Base-by-base conservation (phyloP, 2,329 filamentous ascomycete genomes). In the Verticillium klebahnii region DNA sequence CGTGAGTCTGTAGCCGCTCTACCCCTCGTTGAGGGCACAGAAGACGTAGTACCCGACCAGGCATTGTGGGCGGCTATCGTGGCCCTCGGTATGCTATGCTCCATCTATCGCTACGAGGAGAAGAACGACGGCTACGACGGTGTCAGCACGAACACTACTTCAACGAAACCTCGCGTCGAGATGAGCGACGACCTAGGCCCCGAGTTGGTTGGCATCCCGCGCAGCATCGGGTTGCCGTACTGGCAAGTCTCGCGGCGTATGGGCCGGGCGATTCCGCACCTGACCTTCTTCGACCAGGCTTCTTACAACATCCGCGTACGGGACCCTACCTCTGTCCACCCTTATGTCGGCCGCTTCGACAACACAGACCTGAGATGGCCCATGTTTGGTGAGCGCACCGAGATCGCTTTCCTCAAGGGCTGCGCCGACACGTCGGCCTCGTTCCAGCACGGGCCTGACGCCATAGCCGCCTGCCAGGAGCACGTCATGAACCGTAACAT, bases 321-420 rank as follows among this genome's bases (percentile, higher is more conserved):
- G 25, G 80, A 84, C 60, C 74, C 77, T 1, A 81, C 75, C 1
- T 82, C 81, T 0, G 78, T 67, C 0, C 76, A 78, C 52, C 82
- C 82, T 2, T 85, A 84, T 60, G 72, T 83, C 0, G 80, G 76
- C 0, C 72, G 81, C 0, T 82, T 82, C 58, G 80, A 84, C 57
- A 84, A 85, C 58, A 84, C 77, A 17, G 82, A 84, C 54, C 72
- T 84, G 17, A 72, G 82, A 45, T 84, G 82, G 82, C 78, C 81
- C 1, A 79, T 83, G 71, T 84, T 84, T 59, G 80, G 81, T 14
- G 81, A 84, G 64, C 73, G 75, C 23, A 77, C 80, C 0, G 81
- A 84, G 67, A 77, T 82, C 11, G 78, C 81, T 3, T 84, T 84
- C 60, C 72, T 83, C 4, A 82, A 82, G 58, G 80, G 80, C 2